Conservation (phyloP, 139 green algal genomes). For the Ettlia oleoabundans region DNA sequence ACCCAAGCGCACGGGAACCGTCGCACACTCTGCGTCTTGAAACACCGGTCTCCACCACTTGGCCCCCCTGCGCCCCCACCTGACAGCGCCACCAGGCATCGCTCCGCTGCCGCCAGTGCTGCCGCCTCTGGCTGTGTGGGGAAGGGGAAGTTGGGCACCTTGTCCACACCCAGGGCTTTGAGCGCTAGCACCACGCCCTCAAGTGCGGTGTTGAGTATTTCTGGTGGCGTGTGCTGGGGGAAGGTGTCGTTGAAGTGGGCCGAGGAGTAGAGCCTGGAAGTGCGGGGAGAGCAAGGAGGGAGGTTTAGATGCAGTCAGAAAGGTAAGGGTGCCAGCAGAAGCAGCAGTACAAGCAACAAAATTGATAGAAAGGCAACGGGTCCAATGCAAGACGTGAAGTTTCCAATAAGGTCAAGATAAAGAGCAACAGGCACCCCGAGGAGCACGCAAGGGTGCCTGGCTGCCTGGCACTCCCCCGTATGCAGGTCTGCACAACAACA, state of each 20-base stretch:
- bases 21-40: neutral
- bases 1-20: too few species aligned
- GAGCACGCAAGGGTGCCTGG: too few species aligned
- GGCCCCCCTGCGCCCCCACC: conserved; percentile 53
- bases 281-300: neutral
- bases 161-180: conserved; percentile 93
- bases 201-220: conserved; percentile 87
- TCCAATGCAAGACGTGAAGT: too few species aligned
- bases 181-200: conserved; percentile 93
- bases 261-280: conserved; percentile 44
- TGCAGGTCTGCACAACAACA: too few species aligned
- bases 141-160: conserved; percentile 94
- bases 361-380: too few species aligned
- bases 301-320: neutral
- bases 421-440: too few species aligned
- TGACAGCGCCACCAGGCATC: conserved; percentile 69
- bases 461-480: too few species aligned
- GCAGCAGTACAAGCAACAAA: neutral
- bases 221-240: conserved; percentile 75
- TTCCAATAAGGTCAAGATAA: too few species aligned
- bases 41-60: neutral
- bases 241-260: conserved; percentile 93
- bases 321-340: neutral
- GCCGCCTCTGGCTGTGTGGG: conserved; percentile 78
- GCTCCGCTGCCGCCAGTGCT: conserved; percentile 64